Base-by-base conservation (phyloP, 2,329 filamentous ascomycete species). In the Phaeomoniella chlamydospora region DNA sequence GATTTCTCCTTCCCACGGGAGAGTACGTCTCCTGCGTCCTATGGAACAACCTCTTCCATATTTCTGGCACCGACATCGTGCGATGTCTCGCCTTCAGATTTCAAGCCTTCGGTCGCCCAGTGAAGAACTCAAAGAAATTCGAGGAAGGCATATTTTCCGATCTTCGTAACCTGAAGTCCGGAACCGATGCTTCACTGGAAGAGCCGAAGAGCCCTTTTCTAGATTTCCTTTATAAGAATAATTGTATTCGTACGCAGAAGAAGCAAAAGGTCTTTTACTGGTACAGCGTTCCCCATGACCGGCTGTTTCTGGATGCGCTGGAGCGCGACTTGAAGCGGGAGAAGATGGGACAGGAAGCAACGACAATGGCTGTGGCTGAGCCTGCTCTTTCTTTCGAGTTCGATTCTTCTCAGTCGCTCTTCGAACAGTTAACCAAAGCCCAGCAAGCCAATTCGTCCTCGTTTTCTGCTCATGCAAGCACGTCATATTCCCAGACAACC, bases 191-290 rank as follows among this genome's bases (percentile, higher is more conserved):
- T 34, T 94, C 90, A 30, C 76, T 98, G 41, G 90, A 98, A 64
- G 90, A 98, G 67, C 90, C 90, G 38, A 98, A 98, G 72, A 96
- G 88, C 64, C 80, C 83, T 2, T 98, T 98, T 64, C 74, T 98
- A 42, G 90, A 98, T 62, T 98, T 96, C 59, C 71, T 98, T 31
- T 98, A 98, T 76, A 98, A 98, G 73, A 98, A 98, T 74, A 98
- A 98, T 69, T 98, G 90, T 72, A 98, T 98, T 50, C 80, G 90
- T 49, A 98, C 90, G 26, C 90, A 98, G 62, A 98, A 98, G 77
- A 98, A 98, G 72, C 90, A 98, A 57, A 98, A 98, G 70, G 90
- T 98, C 46, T 98, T 98, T 55, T 98, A 96, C 67, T 98, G 90
- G 90, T 98, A 96, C 65, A 94, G 87, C 65, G 90, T 98, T 33